Base-by-base conservation (phyloP, 1,284 basidiomycete species). In the Rhodotorula sp. region DNA sequence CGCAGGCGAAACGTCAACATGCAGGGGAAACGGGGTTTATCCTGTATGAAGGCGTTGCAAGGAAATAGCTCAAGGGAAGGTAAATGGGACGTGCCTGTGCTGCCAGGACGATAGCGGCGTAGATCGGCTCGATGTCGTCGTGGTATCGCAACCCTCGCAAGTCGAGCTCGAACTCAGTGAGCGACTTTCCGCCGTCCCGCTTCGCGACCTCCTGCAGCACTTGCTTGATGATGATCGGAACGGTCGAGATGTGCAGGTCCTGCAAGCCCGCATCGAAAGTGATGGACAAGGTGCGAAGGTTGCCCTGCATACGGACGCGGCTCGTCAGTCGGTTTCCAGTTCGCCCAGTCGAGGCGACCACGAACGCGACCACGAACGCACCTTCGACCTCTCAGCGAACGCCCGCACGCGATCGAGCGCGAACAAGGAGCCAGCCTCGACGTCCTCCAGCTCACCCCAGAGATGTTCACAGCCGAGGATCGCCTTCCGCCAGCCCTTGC, bases 401-500 rank as follows among this genome's bases (percentile, higher is more conserved):
- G 49, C 57, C 8, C 70, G 32, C 22, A 56, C 60, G 4, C 70
- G 32, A 2, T 68, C 66, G 22, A 66, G 46, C 1, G 46, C 59
- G 6, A 1, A 22, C 24, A 49, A n/a, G n/a, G 8, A 9, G 19
- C 47, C 60, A 10, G 32, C 34, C 49, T 60, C 44, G 30, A 72
- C 54, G 3, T 29, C 5, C 3, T 39, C 48, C 30, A 72, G 58
- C 8, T 53, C 36, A 15, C 1, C 32, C 70, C 70, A 72, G 11
- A 72, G 34, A 6, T 13, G n/a, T n/a, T 34, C 30, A 46, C 60
- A 62, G 1, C n/a, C 57, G 36, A 66, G 2, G 11, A 68, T 62
- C 19, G 59, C 66, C 22, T 52, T 59, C 27, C 70, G 47, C 70
- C 70, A 72, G 2, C 36, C 57, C 6, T 22, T 0, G 34, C 66